Conservation (phyloP, 2,329 filamentous ascomycete genomes). For the Tolypocladium pustulatum region DNA sequence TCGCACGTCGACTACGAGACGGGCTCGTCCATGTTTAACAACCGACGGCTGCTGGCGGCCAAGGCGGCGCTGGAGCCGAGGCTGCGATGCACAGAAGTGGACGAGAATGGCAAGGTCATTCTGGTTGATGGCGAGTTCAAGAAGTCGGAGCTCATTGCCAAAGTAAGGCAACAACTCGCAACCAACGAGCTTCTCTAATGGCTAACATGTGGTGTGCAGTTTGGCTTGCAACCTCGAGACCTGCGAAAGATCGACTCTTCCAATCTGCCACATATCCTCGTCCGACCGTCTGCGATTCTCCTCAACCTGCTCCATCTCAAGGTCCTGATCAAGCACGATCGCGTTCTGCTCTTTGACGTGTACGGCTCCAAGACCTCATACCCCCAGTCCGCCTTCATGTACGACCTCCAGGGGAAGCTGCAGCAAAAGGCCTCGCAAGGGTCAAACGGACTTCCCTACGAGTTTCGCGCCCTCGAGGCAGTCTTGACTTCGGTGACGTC, state of each 20-base stretch:
- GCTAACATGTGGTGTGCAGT: slow-evolving; percentile 36
- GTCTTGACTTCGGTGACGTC: slow-evolving; percentile 89
- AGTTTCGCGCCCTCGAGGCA: slow-evolving; percentile 91
- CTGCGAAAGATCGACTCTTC: slow-evolving; percentile 96
- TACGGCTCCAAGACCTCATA: slow-evolving; percentile 93
- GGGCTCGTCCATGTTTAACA: slow-evolving; percentile 49
- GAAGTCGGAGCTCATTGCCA: slow-evolving; percentile 93
- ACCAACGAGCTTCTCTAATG: background rate
- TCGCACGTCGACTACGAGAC: slow-evolving; percentile 44
- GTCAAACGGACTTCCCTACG: slow-evolving; percentile 71
- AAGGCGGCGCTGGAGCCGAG: slow-evolving; percentile 78
- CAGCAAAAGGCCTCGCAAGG: slow-evolving; percentile 56
- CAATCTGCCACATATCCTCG: slow-evolving; percentile 86
- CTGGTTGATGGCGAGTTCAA: slow-evolving; percentile 93
- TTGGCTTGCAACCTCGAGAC: slow-evolving; percentile 86
- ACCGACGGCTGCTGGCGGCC: slow-evolving; percentile 57
- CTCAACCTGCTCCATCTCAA: slow-evolving; percentile 95
- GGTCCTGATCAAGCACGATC: slow-evolving; percentile 88
- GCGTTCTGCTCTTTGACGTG: slow-evolving; percentile 89
- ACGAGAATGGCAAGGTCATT: slow-evolving; percentile 84
- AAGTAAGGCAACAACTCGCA: slow-evolving; percentile 38
- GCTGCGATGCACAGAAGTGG: slow-evolving; percentile 87
- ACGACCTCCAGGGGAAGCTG: slow-evolving; percentile 87
- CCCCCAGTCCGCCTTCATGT: slow-evolving; percentile 94
- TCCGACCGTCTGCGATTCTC: slow-evolving; percentile 85